Conservation (phyloP, 1,139 yeast species). For the Pneumocystis canis region DNA sequence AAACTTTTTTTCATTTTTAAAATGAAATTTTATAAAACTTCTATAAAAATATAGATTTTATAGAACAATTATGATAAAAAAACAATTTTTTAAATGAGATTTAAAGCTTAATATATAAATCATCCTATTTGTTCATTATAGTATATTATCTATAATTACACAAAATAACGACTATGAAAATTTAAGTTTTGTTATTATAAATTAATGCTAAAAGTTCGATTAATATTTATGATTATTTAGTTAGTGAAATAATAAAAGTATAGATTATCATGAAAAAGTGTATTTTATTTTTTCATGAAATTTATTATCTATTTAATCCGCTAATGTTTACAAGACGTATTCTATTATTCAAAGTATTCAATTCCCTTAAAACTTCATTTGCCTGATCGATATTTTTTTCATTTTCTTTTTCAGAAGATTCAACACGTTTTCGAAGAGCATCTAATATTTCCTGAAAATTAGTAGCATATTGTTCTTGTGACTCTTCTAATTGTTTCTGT, state of each 20-base stretch:
- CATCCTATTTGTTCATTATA: not conserved
- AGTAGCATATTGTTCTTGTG: not conserved
- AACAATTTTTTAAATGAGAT: not conserved
- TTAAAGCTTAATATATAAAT: not conserved
- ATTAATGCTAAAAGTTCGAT: not conserved
- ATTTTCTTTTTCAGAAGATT: not conserved
- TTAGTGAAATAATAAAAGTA: not conserved
- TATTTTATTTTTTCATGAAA: not conserved
- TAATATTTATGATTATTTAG: not conserved
- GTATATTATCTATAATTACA: not conserved
- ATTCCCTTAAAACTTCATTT: not conserved
- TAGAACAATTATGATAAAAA: too few relatives aligned
- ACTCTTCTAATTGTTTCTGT: not conserved
- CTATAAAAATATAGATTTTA: too few relatives aligned
- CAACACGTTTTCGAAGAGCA: not conserved
- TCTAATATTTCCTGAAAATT: slow-evolving; percentile 1
- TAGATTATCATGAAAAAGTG: not conserved
- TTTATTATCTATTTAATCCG: not conserved
- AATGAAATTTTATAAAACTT: too few relatives aligned
- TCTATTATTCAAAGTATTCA: not conserved
- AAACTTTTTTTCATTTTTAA: too few relatives aligned
- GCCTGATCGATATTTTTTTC: not conserved
- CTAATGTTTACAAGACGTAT: not conserved
- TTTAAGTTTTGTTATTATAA: not conserved
- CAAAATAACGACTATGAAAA: not conserved